These are phyloP conservation scores for Barnettozyma pratensis DNA, from an alignment of 805 yeast species.

Conservation along the genomic window DNA sequence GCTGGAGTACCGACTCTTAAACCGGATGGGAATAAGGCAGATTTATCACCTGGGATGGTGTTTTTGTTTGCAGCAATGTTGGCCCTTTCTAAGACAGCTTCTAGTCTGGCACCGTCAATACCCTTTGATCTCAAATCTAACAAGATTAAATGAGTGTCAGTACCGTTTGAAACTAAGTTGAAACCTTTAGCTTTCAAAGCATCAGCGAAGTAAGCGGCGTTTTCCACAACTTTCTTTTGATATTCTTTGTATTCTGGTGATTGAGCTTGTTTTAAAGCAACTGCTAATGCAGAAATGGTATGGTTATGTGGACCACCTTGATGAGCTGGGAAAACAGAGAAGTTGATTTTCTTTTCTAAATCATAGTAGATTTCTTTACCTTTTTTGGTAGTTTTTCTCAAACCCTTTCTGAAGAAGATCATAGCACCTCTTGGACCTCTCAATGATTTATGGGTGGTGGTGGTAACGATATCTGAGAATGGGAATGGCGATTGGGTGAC, in stretches of 20 bases:
- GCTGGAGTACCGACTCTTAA: conserved; percentile 98
- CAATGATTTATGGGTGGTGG: conserved; percentile 97
- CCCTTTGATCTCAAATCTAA: conserved; percentile 84
- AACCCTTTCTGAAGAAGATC: conserved; percentile 97
- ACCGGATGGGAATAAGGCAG: conserved; percentile 96
- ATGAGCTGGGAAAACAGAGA: conserved; percentile 99
- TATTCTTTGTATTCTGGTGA: conserved; percentile 87
- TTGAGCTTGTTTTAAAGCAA: conserved; percentile 91
- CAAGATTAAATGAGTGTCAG: conserved; percentile 95
- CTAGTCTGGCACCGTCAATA: conserved; percentile 96
- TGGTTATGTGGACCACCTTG: conserved; percentile 99
- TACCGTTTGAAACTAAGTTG: conserved; percentile 87
- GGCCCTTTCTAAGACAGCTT: conserved; percentile 87
- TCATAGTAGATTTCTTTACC: conserved; percentile 91
- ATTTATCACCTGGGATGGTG: conserved; percentile 96
- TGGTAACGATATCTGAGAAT: conserved; percentile 95
- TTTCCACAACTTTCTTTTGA: conserved; percentile 81
- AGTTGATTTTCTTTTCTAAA: conserved; percentile 91
- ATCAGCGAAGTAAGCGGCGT: conserved; percentile 78
- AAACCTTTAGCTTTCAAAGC: conserved; percentile 71
- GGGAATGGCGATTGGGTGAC: conserved; percentile 96
- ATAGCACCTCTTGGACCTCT: conserved; percentile 99
- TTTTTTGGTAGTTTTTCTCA: conserved; percentile 81
- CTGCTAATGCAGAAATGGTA: conserved; percentile 95
- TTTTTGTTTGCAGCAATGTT: conserved; percentile 97